Evolutionary conservation across 495 filamentous ascomycete species (phyloP).

Genomic region (Usnea hakonensis): DNA sequence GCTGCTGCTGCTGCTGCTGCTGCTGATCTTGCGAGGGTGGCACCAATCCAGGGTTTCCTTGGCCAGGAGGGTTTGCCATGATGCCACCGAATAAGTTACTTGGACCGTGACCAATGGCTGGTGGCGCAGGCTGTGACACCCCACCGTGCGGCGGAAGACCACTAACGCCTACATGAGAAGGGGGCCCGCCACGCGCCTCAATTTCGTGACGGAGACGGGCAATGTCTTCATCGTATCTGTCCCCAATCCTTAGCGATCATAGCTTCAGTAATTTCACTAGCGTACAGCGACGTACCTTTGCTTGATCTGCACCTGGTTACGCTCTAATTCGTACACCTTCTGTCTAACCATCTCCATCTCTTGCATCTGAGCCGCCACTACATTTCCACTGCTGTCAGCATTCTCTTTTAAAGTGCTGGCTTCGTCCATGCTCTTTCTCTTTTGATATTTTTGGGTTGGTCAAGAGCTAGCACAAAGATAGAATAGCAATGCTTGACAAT

Average conservation of each 20-base stretch:
- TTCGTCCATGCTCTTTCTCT: not conserved
- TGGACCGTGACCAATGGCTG: constrained; percentile 81
- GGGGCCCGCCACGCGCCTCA: constrained; percentile 72
- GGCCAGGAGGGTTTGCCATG: constrained; percentile 82
- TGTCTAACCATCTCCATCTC: constrained; percentile 90
- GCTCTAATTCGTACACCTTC: constrained; percentile 85
- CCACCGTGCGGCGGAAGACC: constrained; percentile 62
- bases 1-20: constrained; percentile 45
- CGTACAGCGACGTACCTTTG: constrained; percentile 57
- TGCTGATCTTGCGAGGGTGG: constrained; percentile 67
- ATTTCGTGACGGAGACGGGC: constrained; percentile 77
- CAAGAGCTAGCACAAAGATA: not conserved
- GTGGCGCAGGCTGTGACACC: constrained; percentile 74
- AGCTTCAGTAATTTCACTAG: not conserved
- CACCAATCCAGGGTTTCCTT: constrained; percentile 76
- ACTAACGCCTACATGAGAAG: constrained; percentile 49
- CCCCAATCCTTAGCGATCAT: constrained; percentile 7
- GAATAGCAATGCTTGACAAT: not conserved
- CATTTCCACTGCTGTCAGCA: constrained; percentile 3
- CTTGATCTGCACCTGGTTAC: constrained; percentile 77
- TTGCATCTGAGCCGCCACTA: constrained; percentile 78
- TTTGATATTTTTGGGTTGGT: not conserved
- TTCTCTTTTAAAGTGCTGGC: not conserved
- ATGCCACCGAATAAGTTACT: constrained; percentile 91
- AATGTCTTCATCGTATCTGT: constrained; percentile 91